These are phyloP conservation scores for Eimeria falciformis DNA, from an alignment of 169 alveolate genomes.

Conservation along the genomic window DNA sequence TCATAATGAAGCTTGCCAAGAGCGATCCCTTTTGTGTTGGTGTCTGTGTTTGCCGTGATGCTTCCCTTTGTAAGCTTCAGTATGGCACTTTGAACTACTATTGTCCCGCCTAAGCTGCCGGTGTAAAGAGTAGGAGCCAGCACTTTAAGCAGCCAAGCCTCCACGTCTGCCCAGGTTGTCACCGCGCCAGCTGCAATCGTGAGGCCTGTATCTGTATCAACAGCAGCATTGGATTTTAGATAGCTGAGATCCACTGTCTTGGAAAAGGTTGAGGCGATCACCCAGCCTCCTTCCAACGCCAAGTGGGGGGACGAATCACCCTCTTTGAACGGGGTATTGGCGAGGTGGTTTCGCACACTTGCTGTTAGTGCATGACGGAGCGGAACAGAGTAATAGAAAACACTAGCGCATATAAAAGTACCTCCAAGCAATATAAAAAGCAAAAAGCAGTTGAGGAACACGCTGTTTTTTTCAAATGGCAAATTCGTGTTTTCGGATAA, in stretches of 20 bases:
- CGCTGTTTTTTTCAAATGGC: conserved; percentile 40
- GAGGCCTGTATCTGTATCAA: conserved; percentile 14
- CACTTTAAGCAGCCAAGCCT: conserved; percentile 72
- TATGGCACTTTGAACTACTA: conserved; percentile 50
- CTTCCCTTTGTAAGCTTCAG: conserved; percentile 65
- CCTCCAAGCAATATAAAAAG: conserved; percentile 52
- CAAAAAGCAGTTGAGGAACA: conserved; percentile 57
- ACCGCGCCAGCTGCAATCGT: conserved; percentile 71
- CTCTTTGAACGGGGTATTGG: conserved; percentile 66
- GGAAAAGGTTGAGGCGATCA: conserved; percentile 30
- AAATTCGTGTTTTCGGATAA: conserved; percentile 46
- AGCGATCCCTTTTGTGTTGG: conserved; percentile 1
- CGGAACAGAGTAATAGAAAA: conserved; percentile 60
- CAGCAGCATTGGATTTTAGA: neutral
- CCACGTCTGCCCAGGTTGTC: conserved; percentile 67
- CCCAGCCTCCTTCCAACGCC: conserved; percentile 50
- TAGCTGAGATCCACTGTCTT: conserved; percentile 29
- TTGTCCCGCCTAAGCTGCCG: conserved; percentile 58
- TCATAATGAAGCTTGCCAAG: neutral
- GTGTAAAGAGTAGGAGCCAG: conserved; percentile 66
- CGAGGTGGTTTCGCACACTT: conserved; percentile 46
- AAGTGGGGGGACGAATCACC: conserved; percentile 9
- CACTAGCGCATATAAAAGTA: neutral
- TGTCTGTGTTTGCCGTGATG: conserved; percentile 12
- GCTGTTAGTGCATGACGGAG: conserved; percentile 51